Percentiles rank a stretch among this genome's conserved stretches.
Conservation (phyloP, 2,329 filamentous ascomycete species). For the Aurifilum marmelostoma region DNA sequence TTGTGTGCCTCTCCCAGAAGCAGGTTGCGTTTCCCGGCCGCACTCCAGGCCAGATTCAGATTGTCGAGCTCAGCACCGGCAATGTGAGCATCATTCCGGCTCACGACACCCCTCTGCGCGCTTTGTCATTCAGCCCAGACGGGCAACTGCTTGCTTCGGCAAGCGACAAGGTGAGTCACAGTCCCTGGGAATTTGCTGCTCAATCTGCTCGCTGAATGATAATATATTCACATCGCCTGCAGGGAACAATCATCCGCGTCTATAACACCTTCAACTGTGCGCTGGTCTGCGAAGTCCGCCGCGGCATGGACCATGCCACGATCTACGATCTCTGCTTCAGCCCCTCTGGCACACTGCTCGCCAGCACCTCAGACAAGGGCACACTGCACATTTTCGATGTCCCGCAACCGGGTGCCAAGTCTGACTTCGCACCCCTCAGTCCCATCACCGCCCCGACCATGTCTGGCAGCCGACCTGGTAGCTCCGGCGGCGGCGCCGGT, state of each 20-base stretch:
- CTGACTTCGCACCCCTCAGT: conserved; percentile 28
- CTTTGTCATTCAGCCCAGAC: conserved; percentile 78
- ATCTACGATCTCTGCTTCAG: conserved; percentile 90
- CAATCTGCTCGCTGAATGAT: background rate
- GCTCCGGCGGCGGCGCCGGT: conserved; percentile 32
- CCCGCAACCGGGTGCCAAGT: conserved; percentile 54
- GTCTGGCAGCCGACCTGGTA: conserved; percentile 27
- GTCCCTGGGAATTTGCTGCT: background rate
- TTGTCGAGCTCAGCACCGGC: conserved; percentile 76
- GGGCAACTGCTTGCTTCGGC: conserved; percentile 85
- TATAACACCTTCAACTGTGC: conserved; percentile 82
- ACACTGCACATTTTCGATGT: conserved; percentile 95
- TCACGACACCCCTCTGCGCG: conserved; percentile 77
- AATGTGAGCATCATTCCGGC: conserved; percentile 94
- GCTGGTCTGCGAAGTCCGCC: conserved; percentile 79
- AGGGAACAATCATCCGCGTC: conserved; percentile 86
- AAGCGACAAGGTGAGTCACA: conserved; percentile 70
- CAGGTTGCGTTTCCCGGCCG: conserved; percentile 85
- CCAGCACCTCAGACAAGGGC: conserved; percentile 94
- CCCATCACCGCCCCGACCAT: conserved; percentile 27
- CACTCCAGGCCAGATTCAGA: conserved; percentile 83
- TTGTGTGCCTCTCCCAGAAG: conserved; percentile 76
- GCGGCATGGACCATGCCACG: conserved; percentile 84
- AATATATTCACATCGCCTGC: background rate
- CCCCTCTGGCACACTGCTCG: conserved; percentile 76